Conservation (phyloP, 2,329 filamentous ascomycete species). For the Leptographium flavum region DNA sequence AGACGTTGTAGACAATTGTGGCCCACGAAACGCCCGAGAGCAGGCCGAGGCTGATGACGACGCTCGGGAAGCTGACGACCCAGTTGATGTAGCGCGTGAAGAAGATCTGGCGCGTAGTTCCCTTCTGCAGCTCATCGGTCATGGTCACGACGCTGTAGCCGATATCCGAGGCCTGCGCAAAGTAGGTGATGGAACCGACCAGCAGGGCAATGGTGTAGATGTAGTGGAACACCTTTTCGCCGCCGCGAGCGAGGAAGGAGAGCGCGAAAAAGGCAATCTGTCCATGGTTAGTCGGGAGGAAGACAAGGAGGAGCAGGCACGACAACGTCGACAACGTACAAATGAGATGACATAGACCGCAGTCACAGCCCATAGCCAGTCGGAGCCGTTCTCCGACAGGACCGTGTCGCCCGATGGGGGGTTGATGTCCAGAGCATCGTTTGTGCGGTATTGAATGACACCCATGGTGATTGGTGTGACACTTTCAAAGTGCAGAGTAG, state of each 20-base stretch:
- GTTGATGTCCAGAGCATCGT: conserved; percentile 33
- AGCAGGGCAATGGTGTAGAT: conserved; percentile 35
- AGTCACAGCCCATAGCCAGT: conserved; percentile 40
- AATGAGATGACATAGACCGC: conserved; percentile 33
- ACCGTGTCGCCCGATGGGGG: conserved; percentile 24
- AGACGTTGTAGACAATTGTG: conserved; percentile 35
- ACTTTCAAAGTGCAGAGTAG: too few relatives aligned
- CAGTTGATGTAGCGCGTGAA: conserved; percentile 42
- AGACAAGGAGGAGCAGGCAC: neutral
- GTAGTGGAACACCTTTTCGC: conserved; percentile 43
- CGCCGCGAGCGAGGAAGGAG: conserved; percentile 26
- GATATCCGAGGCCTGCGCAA: conserved; percentile 35
- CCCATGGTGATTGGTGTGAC: conserved; percentile 18
- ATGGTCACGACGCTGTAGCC: conserved; percentile 25
- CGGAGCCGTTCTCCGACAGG: conserved; percentile 31
- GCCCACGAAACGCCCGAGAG: conserved; percentile 38
- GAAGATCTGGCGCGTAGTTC: conserved; percentile 33
- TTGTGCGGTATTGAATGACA: conserved; percentile 20
- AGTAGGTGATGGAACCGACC: conserved; percentile 36
- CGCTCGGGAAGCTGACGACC: conserved; percentile 33
- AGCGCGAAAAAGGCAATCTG: conserved; percentile 27
- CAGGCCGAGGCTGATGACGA: conserved; percentile 32
- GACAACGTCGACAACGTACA: conserved; percentile 17
- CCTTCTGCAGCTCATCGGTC: conserved; percentile 18
- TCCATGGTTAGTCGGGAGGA: conserved; percentile 7